A percentile compares a stretch with the other conserved stretches of the same genome.
These are phyloP conservation scores for Huntiella abstrusa DNA, from an alignment of 2,329 filamentous ascomycete genomes.

Conservation along the genomic window DNA sequence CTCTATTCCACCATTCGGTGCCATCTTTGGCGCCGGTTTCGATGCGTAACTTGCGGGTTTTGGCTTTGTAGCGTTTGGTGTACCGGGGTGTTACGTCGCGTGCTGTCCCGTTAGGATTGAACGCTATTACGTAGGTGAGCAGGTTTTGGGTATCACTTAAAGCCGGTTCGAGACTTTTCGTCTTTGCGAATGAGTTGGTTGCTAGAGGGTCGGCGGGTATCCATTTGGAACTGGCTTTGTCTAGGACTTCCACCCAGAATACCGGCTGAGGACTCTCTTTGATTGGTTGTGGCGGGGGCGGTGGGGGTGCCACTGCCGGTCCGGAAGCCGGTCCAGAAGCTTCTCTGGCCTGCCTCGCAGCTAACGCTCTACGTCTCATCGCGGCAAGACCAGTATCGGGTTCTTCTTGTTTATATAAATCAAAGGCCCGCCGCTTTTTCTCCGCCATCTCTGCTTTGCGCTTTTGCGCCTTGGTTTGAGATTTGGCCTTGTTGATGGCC, in stretches of 20 bases:
- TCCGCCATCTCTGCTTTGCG: conserved; percentile 15
- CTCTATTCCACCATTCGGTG: conserved; percentile 32
- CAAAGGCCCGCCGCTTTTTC: conserved; percentile 13
- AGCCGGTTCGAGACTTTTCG: conserved; percentile 64
- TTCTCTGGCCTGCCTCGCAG: not conserved
- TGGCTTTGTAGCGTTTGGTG: conserved; percentile 72
- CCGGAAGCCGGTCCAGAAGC: not conserved
- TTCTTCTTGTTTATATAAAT: conserved; percentile 4
- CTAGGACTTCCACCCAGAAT: conserved; percentile 89
- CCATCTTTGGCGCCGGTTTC: conserved; percentile 33
- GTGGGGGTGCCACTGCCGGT: not conserved
- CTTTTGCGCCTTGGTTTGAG: conserved; percentile 14
- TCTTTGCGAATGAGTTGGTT: conserved; percentile 56
- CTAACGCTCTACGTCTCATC: not conserved
- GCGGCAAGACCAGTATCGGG: not conserved
- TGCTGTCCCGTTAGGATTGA: conserved; percentile 59
- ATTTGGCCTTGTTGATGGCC: conserved; percentile 20
- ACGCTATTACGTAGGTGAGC: conserved; percentile 69
- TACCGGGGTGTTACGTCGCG: conserved; percentile 81
- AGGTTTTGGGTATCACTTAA: conserved; percentile 56
- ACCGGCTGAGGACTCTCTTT: conserved; percentile 58
- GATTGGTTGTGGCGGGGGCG: not conserved
- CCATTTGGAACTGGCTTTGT: conserved; percentile 78
- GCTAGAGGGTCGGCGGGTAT: conserved; percentile 71
- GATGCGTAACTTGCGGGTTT: conserved; percentile 66